Base-by-base conservation (phyloP, 2,329 filamentous ascomycete genomes). In the Fusarium fujikuroi region DNA sequence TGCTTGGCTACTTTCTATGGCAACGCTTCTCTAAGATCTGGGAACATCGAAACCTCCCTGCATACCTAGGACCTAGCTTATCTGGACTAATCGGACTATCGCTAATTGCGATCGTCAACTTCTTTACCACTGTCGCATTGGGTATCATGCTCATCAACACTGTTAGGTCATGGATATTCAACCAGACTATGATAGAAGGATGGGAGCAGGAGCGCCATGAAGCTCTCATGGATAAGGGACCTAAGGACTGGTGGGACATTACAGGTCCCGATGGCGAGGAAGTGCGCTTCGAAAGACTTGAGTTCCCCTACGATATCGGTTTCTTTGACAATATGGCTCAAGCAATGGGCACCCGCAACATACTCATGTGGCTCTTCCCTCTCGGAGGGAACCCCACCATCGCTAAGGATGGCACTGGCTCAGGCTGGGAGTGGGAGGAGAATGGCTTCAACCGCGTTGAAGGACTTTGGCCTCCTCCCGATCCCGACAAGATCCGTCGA, bases 231-330 rank as follows among this genome's bases (percentile, higher is more conserved):
- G 82, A 84, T 28, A 84, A 88, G 36, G 83, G 85, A 9, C 82
- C 83, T 39, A 80, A 78, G n/a, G 81, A 85, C 60, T 87, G 82
- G 81, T 87, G 84, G 84, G 80, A 83, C 36, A 68, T 83, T 14
- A 75, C 70, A 30, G 80, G 78, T 1, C 78, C 80, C 14, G 80
- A 81, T 39, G 82, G 81, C 12, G 80, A 82, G 34, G 78, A 84
- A 63, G 70, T 91, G 5, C 82, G 85, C 16, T 87, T 93, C 47
- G 85, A 88, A 64, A 88, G 86, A 60, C 88, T 95, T 76, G 92
- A 95, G 80, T 96, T 94, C 75, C 94, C 93, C 0, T 96, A 95
- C 81, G 93, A 97, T 77, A 83, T 95, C 49, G 93, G 92, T 56
- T 85, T 96, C 75, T 94, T 90, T 83, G 80, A 84, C 40, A 97